A percentile compares a stretch with the other conserved stretches of the same genome.
Evolutionary conservation across 305 asterid genomes (phyloP).

Genomic region (Rubia balearica): DNA sequence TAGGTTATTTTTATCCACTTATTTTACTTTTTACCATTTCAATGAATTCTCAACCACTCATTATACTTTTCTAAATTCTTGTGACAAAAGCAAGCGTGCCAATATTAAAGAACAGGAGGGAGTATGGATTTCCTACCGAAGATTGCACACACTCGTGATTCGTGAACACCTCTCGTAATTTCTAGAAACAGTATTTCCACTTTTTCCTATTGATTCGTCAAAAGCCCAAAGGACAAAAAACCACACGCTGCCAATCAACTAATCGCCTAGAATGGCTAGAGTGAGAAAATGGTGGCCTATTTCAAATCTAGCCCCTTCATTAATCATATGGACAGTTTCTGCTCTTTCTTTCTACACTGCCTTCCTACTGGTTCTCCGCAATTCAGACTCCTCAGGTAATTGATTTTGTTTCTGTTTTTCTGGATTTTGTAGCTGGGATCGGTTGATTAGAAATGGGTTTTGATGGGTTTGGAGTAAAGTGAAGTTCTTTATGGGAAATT

Average conservation of each 20-base stretch:
- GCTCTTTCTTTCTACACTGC: conserved; percentile 41
- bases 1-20: no score
- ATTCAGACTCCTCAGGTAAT: conserved; percentile 17
- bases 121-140: no score
- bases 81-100: no score
- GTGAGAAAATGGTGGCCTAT: conserved; percentile 32
- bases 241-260: neutral
- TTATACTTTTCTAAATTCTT: no score
- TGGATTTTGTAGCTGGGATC: neutral
- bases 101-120: no score
- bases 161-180: no score
- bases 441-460: neutral
- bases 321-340: conserved; percentile 51
- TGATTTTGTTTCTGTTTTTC: neutral
- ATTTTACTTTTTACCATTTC: no score
- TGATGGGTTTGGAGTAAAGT: neutral
- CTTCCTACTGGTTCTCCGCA: conserved; percentile 43
- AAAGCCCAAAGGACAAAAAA: neutral
- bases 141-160: no score
- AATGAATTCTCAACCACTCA: no score
- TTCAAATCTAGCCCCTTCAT: conserved; percentile 27
- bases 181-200: no score
- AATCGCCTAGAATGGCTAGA: conserved; percentile 19
- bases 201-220: no score
- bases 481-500: neutral